Conservation (phyloP, 352 stramenopile genomes). For the Pythium plurisporium region DNA sequence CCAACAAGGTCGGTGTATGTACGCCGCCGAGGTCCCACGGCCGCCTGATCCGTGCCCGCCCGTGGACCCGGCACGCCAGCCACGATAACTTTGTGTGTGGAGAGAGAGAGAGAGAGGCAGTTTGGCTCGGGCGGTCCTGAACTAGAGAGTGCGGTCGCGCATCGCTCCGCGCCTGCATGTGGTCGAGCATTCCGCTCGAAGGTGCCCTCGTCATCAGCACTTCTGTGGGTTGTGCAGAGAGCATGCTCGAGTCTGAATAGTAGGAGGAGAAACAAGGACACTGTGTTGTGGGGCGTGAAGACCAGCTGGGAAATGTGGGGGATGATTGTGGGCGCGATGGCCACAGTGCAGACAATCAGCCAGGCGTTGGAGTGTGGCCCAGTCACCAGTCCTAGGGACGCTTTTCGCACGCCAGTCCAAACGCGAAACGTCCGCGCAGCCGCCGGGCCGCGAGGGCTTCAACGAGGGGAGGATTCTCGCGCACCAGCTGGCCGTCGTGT, state of each 20-base stretch:
- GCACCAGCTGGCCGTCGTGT: background rate
- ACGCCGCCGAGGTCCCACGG: background rate
- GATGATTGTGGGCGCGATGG: background rate
- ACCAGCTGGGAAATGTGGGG: too few relatives aligned
- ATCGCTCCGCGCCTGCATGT: background rate
- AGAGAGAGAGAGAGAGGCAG: background rate
- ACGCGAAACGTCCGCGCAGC: conserved; percentile 8
- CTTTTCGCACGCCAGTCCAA: conserved; percentile 12
- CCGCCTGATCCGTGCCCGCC: conserved; percentile 1
- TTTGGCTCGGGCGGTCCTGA: background rate
- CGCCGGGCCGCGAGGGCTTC: background rate
- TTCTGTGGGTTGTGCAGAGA: background rate
- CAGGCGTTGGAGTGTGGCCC: background rate
- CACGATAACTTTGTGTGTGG: background rate
- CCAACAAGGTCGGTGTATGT: too few relatives aligned
- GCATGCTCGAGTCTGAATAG: background rate
- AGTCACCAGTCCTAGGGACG: background rate
- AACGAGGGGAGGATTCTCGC: background rate
- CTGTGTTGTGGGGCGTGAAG: too few relatives aligned
- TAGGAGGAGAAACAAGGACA: too few relatives aligned
- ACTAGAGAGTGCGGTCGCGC: too few relatives aligned
- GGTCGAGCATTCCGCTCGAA: too few relatives aligned
- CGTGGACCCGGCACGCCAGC: background rate
- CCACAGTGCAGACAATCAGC: background rate
- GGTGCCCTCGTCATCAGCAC: background rate